Evolutionary conservation across 352 stramenopile species (phyloP), one percentile per base, ranked within the genome.

Genomic region (Pythium apleroticum): DNA sequence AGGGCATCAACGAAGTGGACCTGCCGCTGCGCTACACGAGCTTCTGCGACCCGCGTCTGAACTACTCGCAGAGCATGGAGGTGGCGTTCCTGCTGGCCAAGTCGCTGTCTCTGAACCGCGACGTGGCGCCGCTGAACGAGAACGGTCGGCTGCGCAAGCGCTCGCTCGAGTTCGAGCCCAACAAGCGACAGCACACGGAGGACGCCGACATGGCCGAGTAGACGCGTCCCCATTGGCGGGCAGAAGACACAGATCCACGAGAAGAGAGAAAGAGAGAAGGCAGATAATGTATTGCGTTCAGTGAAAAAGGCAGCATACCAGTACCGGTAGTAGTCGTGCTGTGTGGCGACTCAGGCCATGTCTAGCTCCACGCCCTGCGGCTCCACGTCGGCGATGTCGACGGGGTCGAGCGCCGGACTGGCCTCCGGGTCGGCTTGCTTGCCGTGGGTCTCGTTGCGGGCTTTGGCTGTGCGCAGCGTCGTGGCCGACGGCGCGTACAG

Each of bases 1-100:
- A 97, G 62, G 88, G 88, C 60, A 92, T 99, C 28, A 96, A 90
- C 45, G 96, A 98, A 73, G 78, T 89, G 14, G 95, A 98, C 61
- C 80, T 99, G 30, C 86, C 78, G 20, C 76, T 93, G 65, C 87
- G 93, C 60, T 99, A 99, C 89, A 91, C 96, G 63, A 99, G 97
- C 59, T 95, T 93, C 72, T 99, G 97, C 70, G 97, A 99, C 86
- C 97, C 97, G 49, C 90, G 97, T 52, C 84, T 99, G 52, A 99
- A 99, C 80, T 98, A 98, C 73, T 96, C 89, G 63, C 97, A 99
- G 83, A 96, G 95, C 49, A 92, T 99, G 82, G 97, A 99, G 73
- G 86, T 99, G 54, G 97, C 97, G 19, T 99, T 99, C 74, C 76
- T 98, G 62, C 88, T 99, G 63, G 96, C 96, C 52, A 98, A 99